Evolutionary conservation across 768 basidiomycete species (phyloP), one percentile per base, ranked within the genome.

Genomic region (Nidularia sp.): DNA sequence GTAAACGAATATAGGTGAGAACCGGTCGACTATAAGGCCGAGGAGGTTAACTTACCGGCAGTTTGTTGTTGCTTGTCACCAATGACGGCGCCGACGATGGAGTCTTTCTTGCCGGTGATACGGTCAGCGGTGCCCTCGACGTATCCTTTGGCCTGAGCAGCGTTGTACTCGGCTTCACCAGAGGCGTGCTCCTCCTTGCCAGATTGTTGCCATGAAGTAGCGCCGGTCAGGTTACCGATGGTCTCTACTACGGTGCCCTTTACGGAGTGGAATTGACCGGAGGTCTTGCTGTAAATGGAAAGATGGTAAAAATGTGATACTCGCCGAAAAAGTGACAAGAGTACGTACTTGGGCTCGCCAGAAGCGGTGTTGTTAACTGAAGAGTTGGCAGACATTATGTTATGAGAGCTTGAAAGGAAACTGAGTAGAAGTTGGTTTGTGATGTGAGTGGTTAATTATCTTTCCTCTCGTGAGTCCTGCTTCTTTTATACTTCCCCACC

Each of bases 181-280:
- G 70, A 60, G 2, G 71, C 73, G 57, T 82, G 82, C 61, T 82
- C 79, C 53, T 77, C 55, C 60, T 75, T 72, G n/a, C 81, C 81
- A 4, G 73, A 72, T 18, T 69, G 58, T 48, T 71, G 62, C 80
- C 76, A 80, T 2, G 74, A 65, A 2, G 59, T 59, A 5, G 73
- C 64, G 9, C 79, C 79, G 7, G 79, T 80, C 7, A 72, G 13
- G 57, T 79, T 77, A 22, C 80, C 81, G 54, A 81, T 47, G 43
- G 65, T 53, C 53, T 72, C 70, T 36, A 72, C 71, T 18, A 64
- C 53, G 34, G 56, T 69, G 18, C 77, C 78, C 61, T 77, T 77
- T 18, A 60, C 48, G 2, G 75, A 75, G 59, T 78, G 75, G 57
- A 58, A 65, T 62, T 75, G 73, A 53, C 77, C 77, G 25, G 68